Percentiles rank a stretch among this genome's conserved stretches.
These are phyloP conservation scores for Wickerhamomyces bisporus DNA, from an alignment of 805 yeast genomes.

Conservation along the genomic window DNA sequence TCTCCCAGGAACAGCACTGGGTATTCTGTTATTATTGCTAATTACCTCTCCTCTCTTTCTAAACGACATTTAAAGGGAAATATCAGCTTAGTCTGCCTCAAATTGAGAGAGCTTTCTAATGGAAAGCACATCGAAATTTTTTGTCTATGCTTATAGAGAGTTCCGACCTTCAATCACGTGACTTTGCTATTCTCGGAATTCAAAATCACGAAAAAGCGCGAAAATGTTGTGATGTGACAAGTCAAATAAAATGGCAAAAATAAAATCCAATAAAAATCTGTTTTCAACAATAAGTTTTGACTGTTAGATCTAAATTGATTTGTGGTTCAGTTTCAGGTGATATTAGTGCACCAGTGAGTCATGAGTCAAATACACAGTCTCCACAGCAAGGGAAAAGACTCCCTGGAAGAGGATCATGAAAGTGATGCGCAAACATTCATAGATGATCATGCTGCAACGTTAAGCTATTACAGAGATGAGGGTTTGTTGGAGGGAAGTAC, in stretches of 20 bases:
- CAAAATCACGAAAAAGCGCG: not conserved
- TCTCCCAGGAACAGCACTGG: conserved; percentile 15
- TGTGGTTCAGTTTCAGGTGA: too few relatives aligned
- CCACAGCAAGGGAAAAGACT: not conserved
- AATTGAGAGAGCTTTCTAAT: too few relatives aligned
- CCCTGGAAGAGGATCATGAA: conserved; percentile 9
- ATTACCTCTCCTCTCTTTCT: conserved; percentile 53
- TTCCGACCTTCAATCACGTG: too few relatives aligned
- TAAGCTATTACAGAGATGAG: conserved; percentile 22
- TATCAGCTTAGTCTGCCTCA: too few relatives aligned
- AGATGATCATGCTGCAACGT: conserved; percentile 11
- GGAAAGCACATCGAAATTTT: too few relatives aligned
- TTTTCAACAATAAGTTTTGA: too few relatives aligned
- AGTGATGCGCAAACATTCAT: conserved; percentile 9
- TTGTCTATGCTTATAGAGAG: too few relatives aligned
- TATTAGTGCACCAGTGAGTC: too few relatives aligned
- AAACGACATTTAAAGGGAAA: conserved; percentile 41
- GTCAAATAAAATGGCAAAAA: not conserved
- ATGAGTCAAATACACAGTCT: conserved; percentile 11
- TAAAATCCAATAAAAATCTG: too few relatives aligned
- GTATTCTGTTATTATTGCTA: conserved; percentile 11
- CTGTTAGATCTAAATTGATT: too few relatives aligned
- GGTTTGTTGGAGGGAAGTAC: conserved; percentile 23
- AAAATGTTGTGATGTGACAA: not conserved
- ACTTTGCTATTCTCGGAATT: not conserved